Conservation (phyloP, 225 moss, liverwort and hornwort genomes). For the Antitrichia curtipendula region DNA sequence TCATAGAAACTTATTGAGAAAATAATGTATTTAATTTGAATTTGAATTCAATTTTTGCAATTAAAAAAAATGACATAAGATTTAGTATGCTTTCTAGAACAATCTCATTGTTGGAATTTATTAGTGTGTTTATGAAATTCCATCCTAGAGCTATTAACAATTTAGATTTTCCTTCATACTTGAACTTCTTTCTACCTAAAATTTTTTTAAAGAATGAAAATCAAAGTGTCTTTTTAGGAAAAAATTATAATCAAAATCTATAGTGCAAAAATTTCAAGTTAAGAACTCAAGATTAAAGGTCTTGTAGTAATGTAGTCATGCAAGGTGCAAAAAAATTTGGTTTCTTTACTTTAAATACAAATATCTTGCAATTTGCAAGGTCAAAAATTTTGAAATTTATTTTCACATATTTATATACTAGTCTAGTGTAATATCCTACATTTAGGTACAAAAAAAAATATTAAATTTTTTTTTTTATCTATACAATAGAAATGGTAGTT, state of each 20-base stretch:
- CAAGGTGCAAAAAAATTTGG: not conserved
- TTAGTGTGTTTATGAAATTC: not conserved
- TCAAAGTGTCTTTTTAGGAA: no score
- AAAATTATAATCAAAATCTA: not conserved
- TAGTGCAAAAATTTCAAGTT: not conserved
- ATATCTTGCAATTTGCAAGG: not conserved
- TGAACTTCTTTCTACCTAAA: rapidly evolving
- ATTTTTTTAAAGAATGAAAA: not conserved
- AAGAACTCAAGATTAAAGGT: not conserved
- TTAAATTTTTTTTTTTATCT: rapidly evolving
- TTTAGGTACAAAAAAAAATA: not conserved
- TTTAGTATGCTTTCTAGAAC: not conserved
- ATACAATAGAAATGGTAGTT: not conserved
- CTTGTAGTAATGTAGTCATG: not conserved
- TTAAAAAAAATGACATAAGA: rapidly evolving
- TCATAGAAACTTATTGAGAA: no score
- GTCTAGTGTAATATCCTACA: rapidly evolving
- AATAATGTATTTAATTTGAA: no score
- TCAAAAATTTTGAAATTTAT: not conserved
- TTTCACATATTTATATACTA: not conserved
- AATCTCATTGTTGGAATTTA: not conserved
- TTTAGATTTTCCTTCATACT: not conserved
- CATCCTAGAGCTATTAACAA: not conserved
- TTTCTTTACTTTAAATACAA: not conserved
- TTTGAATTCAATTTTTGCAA: no score